Evolutionary conservation across 805 yeast species (phyloP).

Genomic region (Yarrowia sp.): DNA sequence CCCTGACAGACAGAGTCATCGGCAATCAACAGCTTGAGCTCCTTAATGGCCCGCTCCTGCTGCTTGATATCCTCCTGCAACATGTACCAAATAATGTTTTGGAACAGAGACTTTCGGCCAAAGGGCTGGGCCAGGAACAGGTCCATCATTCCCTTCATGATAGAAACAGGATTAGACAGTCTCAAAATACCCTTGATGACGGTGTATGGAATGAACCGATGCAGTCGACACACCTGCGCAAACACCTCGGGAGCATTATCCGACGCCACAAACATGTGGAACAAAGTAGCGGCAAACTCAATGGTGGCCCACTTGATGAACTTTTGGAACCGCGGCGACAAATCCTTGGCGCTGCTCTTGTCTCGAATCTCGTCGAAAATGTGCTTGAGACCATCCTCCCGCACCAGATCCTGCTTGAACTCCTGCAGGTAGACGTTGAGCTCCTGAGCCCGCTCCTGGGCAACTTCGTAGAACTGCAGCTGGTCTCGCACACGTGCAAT

Average conservation of each 20-base stretch:
- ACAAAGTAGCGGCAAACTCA: slow-evolving; percentile 79
- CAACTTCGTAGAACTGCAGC: slow-evolving; percentile 66
- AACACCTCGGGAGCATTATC: slow-evolving; percentile 78
- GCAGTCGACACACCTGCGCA: slow-evolving; percentile 66
- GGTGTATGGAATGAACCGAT: slow-evolving; percentile 74
- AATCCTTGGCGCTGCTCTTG: slow-evolving; percentile 49
- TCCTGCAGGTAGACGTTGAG: slow-evolving; percentile 57
- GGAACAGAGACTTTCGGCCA: slow-evolving; percentile 65
- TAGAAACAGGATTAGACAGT: slow-evolving; percentile 82
- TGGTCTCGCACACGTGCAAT: slow-evolving; percentile 58
- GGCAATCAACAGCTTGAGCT: slow-evolving; percentile 44
- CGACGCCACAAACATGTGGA: slow-evolving; percentile 72
- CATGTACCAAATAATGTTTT: slow-evolving; percentile 67
- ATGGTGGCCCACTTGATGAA: slow-evolving; percentile 80
- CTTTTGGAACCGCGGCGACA: slow-evolving; percentile 64
- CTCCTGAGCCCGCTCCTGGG: slow-evolving; percentile 53
- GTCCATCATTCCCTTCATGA: slow-evolving; percentile 76
- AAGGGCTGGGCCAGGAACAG: slow-evolving; percentile 76
- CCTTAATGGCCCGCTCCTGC: slow-evolving; percentile 52
- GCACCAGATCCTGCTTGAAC: slow-evolving; percentile 54
- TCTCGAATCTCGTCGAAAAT: slow-evolving; percentile 65
- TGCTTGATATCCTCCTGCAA: slow-evolving; percentile 70
- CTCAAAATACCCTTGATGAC: slow-evolving; percentile 71
- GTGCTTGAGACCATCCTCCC: slow-evolving; percentile 53
- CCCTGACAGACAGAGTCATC: slow-evolving; percentile 26